Percentiles rank a stretch among this genome's conserved stretches.
Evolutionary conservation across 2,329 filamentous ascomycete species (phyloP).

Genomic region (Alternaria gansuensis): DNA sequence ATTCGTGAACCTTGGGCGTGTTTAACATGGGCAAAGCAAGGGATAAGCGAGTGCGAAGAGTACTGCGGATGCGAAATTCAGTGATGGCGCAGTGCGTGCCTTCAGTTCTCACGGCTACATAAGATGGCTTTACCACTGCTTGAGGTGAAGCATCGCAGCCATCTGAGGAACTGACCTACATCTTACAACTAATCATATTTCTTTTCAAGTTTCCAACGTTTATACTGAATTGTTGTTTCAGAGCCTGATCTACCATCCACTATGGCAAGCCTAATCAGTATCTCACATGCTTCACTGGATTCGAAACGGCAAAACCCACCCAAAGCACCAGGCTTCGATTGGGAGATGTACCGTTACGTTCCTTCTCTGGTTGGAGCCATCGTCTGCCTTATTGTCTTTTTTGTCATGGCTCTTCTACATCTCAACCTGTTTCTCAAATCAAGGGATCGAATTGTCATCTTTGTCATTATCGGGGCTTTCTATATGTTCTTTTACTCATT

Average conservation of each 20-base stretch:
- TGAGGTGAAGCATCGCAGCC: neutral
- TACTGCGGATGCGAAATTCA: neutral
- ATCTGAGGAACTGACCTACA: neutral
- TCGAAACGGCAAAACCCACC: constrained; percentile 37
- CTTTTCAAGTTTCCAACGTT: too few species aligned
- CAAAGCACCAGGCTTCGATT: constrained; percentile 36
- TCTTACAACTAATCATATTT: neutral
- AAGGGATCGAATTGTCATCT: constrained; percentile 36
- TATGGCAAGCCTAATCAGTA: neutral
- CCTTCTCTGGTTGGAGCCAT: constrained; percentile 41
- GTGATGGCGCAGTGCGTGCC: neutral
- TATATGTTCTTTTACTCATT: constrained; percentile 27
- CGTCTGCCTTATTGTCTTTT: constrained; percentile 37
- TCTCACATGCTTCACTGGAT: neutral
- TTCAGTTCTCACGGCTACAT: neutral
- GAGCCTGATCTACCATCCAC: too few species aligned
- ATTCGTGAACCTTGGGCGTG: neutral
- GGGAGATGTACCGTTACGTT: constrained; percentile 48
- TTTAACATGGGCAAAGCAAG: neutral
- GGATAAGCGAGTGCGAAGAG: constrained; percentile 11
- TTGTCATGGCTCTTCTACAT: constrained; percentile 35
- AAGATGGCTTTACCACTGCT: constrained; percentile 2
- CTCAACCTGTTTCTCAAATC: constrained; percentile 30
- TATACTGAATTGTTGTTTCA: neutral
- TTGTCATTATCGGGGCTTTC: constrained; percentile 39